Percentiles rank a stretch among this genome's conserved stretches.
These are phyloP conservation scores for Gastrolobium villosum DNA, from an alignment of 306 rosid species.

Conservation along the genomic window DNA sequence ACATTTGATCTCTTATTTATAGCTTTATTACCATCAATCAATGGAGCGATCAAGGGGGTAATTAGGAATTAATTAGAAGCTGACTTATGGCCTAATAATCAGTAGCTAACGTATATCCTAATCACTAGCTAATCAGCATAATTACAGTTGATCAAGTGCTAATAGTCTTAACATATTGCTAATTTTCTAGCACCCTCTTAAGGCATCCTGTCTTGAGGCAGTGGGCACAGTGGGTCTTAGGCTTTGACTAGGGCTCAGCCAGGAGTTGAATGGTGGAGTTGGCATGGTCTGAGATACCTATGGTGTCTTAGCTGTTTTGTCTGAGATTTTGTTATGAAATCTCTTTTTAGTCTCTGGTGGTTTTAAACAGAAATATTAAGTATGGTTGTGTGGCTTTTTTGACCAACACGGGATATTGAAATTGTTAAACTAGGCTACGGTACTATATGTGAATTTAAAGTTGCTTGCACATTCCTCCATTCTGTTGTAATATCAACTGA, in stretches of 20 bases:
- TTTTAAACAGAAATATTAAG: constrained; percentile 3
- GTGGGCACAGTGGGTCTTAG: not conserved
- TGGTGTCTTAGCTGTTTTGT: not conserved
- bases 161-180: not conserved
- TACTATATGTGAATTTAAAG: constrained; percentile 22
- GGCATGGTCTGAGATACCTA: not conserved
- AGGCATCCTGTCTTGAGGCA: not conserved
- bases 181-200: not conserved
- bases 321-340: constrained; percentile 20
- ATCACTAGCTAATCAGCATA: not conserved
- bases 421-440: constrained; percentile 32
- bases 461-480: constrained; percentile 16
- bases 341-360: constrained; percentile 12
- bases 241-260: not conserved
- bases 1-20: not conserved
- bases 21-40: not conserved
- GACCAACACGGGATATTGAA: constrained; percentile 27
- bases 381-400: constrained; percentile 22
- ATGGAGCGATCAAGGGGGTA: constrained; percentile 6
- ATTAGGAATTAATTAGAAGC: not conserved
- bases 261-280: not conserved
- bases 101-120: constrained; percentile 3
- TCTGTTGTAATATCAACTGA: constrained; percentile 25
- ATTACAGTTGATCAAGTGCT: not conserved
- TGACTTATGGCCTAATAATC: constrained; percentile 6